Percentiles rank a stretch among this genome's conserved stretches.
These are phyloP conservation scores for Candida nitratophila DNA, from an alignment of 805 yeast species.

Conservation along the genomic window DNA sequence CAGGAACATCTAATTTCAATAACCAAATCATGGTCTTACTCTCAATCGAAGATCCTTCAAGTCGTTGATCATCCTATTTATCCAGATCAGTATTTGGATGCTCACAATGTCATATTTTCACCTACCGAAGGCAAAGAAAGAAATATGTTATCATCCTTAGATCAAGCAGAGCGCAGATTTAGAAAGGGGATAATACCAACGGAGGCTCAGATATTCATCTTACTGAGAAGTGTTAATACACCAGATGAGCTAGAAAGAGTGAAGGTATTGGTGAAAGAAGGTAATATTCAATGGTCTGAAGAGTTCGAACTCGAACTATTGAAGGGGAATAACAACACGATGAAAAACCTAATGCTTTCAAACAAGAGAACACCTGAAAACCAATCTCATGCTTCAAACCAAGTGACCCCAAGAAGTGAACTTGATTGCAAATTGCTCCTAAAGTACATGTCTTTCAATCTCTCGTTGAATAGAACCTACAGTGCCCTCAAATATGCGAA, in stretches of 20 bases:
- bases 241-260: conserved; percentile 11
- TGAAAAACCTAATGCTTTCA: too few relatives aligned
- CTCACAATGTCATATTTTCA: not conserved
- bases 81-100: not conserved
- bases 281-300: conserved; percentile 1
- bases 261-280: conserved; percentile 7
- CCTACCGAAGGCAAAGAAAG: not conserved
- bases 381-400: too few relatives aligned
- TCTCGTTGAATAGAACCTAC: not conserved
- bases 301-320: not conserved
- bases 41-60: conserved; percentile 7
- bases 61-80: conserved; percentile 4
- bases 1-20: not conserved
- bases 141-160: not conserved
- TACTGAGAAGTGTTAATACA: conserved; percentile 5
- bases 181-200: conserved; percentile 19
- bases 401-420: too few relatives aligned
- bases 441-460: too few relatives aligned
- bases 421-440: not conserved
- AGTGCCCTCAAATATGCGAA: not conserved
- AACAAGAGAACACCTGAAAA: too few relatives aligned
- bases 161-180: conserved; percentile 15
- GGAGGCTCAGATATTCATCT: conserved; percentile 9
- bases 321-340: not conserved
- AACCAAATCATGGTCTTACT: conserved; percentile 1